phyloP scores from a whole-genome alignment of 305 asterid genomes.

The Rubia balearica region DNA sequence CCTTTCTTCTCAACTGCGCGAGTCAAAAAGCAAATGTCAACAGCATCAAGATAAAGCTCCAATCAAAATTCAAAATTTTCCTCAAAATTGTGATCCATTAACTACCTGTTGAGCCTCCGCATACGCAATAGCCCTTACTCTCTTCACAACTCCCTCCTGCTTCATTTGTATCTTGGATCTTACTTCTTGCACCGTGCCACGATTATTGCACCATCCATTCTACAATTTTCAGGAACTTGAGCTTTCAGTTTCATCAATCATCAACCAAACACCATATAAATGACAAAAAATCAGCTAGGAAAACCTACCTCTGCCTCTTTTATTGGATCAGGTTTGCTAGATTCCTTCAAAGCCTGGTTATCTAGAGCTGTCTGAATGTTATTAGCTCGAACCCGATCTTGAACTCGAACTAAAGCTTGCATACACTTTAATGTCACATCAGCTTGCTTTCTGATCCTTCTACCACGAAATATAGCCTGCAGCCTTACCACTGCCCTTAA shows the following conservation, averaged over 20 bases:
- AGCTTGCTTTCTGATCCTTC: slow-evolving; percentile 75
- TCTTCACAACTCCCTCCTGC: slow-evolving; percentile 76
- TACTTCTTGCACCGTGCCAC: slow-evolving; percentile 64
- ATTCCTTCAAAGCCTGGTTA: slow-evolving; percentile 13
- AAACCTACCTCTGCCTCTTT: slow-evolving; percentile 56
- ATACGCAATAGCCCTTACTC: slow-evolving; percentile 83
- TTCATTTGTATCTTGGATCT: slow-evolving; percentile 72
- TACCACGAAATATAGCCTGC: slow-evolving; percentile 88
- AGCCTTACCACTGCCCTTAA: slow-evolving; percentile 73
- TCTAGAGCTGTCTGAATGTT: slow-evolving; percentile 34
- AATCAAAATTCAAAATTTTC: background rate
- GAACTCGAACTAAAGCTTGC: slow-evolving; percentile 89
- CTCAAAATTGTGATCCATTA: background rate
- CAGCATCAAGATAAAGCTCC: background rate
- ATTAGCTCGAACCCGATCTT: slow-evolving; percentile 73
- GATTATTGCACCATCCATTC: slow-evolving; percentile 86
- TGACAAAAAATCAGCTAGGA: background rate
- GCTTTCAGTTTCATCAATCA: background rate
- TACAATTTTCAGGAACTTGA: slow-evolving; percentile 18
- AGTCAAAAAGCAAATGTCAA: background rate
- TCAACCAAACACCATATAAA: background rate
- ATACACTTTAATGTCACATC: slow-evolving; percentile 77
- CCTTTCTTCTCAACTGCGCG: slow-evolving; percentile 32
- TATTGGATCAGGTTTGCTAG: slow-evolving; percentile 35
- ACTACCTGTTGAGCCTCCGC: slow-evolving; percentile 52